A percentile compares a stretch with the other conserved stretches of the same genome.
Evolutionary conservation across 2,329 filamentous ascomycete genomes (phyloP).

Genomic region (Diaporthe eres): DNA sequence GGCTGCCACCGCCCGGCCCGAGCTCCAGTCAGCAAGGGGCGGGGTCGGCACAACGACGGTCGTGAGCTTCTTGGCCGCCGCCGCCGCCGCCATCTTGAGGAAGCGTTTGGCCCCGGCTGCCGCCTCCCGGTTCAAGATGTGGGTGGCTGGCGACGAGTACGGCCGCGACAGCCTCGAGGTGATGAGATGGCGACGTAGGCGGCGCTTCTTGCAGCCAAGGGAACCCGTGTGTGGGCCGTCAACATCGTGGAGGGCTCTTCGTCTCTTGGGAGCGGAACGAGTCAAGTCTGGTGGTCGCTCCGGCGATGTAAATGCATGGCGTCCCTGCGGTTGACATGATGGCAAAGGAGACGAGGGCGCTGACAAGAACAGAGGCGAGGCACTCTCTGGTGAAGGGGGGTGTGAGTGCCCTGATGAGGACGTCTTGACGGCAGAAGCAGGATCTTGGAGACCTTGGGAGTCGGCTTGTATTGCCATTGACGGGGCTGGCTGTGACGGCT

Average conservation of each 20-base stretch:
- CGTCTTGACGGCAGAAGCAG: slow-evolving; percentile 13
- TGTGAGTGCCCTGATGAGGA: neutral
- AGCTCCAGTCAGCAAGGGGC: slow-evolving; percentile 18
- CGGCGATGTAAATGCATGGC: neutral
- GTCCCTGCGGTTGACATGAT: neutral
- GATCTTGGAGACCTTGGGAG: slow-evolving; percentile 8
- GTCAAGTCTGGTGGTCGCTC: neutral
- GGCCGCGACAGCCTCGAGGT: slow-evolving; percentile 79
- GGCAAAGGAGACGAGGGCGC: neutral
- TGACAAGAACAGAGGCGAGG: neutral
- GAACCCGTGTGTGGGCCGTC: slow-evolving; percentile 67
- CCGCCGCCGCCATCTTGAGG: slow-evolving; percentile 61
- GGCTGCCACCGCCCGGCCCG: slow-evolving; percentile 6
- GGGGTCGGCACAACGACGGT: slow-evolving; percentile 41
- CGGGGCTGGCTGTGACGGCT: neutral
- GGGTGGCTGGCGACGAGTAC: slow-evolving; percentile 77
- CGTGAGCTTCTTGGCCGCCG: slow-evolving; percentile 51
- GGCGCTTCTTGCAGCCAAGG: slow-evolving; percentile 76
- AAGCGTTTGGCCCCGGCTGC: slow-evolving; percentile 62
- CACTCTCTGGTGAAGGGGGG: neutral
- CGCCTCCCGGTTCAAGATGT: slow-evolving; percentile 75
- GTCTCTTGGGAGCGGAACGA: slow-evolving; percentile 59
- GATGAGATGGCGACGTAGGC: slow-evolving; percentile 73
- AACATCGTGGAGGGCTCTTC: slow-evolving; percentile 68
- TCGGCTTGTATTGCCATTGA: slow-evolving; percentile 33